A percentile compares a stretch with the other conserved stretches of the same genome.
phyloP scores from a whole-genome alignment of 495 filamentous ascomycete species.

The Massariosphaeria phaeospora region DNA sequence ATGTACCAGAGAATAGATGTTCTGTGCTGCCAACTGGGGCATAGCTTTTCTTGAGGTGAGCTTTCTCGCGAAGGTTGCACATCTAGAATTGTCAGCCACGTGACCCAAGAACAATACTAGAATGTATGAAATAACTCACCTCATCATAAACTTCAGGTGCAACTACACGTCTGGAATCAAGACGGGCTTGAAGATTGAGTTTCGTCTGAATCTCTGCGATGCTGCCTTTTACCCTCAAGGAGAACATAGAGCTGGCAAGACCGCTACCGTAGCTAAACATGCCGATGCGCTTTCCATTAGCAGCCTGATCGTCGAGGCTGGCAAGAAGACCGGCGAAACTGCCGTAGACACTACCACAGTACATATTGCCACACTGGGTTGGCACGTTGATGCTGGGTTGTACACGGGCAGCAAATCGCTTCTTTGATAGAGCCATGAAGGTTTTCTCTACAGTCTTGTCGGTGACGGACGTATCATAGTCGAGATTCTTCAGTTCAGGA shows the following conservation, averaged over 20 bases:
- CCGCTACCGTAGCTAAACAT: conserved; percentile 96
- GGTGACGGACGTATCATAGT: conserved; percentile 77
- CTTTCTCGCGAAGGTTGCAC: conserved; percentile 89
- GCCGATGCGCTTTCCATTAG: conserved; percentile 80
- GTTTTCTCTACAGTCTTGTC: conserved; percentile 97
- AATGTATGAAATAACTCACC: conserved; percentile 46
- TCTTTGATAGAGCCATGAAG: conserved; percentile 93
- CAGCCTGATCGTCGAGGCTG: conserved; percentile 62
- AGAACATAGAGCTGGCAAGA: conserved; percentile 85
- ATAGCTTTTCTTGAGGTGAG: conserved; percentile 89
- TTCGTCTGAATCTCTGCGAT: conserved; percentile 70
- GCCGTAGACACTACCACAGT: conserved; percentile 89
- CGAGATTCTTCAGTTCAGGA: conserved; percentile 75
- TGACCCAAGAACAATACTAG: conserved; percentile 26
- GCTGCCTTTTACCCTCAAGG: conserved; percentile 73
- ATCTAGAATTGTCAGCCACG: conserved; percentile 52
- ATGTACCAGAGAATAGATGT: conserved; percentile 70
- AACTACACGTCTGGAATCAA: conserved; percentile 66
- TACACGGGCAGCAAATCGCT: conserved; percentile 86
- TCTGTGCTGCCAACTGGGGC: conserved; percentile 70
- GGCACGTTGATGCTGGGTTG: conserved; percentile 78
- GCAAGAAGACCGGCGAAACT: conserved; percentile 72
- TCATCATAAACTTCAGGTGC: conserved; percentile 82
- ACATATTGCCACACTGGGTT: conserved; percentile 98
- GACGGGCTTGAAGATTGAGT: conserved; percentile 70